A percentile compares a stretch with the other conserved stretches of the same genome.
These are phyloP conservation scores for Fusarium gaditjirri DNA, from an alignment of 2,329 filamentous ascomycete genomes.

Conservation along the genomic window DNA sequence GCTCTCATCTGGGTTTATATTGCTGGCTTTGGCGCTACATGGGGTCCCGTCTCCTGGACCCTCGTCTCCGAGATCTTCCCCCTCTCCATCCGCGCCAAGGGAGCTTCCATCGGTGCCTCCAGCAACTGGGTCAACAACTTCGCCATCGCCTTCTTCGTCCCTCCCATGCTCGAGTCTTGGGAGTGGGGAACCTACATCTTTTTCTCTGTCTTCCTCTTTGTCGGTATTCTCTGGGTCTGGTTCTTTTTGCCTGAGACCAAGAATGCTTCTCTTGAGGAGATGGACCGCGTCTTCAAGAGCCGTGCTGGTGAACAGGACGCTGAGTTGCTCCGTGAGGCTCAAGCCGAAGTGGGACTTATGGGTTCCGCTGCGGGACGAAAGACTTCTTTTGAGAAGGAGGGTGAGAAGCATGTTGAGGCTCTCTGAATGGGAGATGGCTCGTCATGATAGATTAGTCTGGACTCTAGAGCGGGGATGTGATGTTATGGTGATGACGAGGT, in stretches of 20 bases:
- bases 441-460: neutral
- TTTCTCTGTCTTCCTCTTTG: constrained; percentile 62
- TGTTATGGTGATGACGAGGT: neutral
- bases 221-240: constrained; percentile 60
- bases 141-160: constrained; percentile 57
- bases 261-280: constrained; percentile 63
- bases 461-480: fast-evolving
- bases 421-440: neutral
- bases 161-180: constrained; percentile 50
- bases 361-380: neutral
- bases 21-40: constrained; percentile 56
- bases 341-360: constrained; percentile 35
- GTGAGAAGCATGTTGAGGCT: constrained; percentile 19
- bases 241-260: constrained; percentile 67
- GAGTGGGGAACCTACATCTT: constrained; percentile 67
- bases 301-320: constrained; percentile 46
- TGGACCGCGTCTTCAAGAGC: constrained; percentile 63
- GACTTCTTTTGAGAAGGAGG: constrained; percentile 10
- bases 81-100: constrained; percentile 56
- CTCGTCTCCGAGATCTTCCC: constrained; percentile 61
- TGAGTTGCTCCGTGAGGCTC: constrained; percentile 35
- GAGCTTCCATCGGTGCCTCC: constrained; percentile 54
- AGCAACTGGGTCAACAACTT: constrained; percentile 61
- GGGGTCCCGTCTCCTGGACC: constrained; percentile 60
- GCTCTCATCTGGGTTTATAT: constrained; percentile 60